These are phyloP conservation scores for Hypoxylon sp. DNA, from an alignment of 2,329 filamentous ascomycete species.

Conservation along the genomic window DNA sequence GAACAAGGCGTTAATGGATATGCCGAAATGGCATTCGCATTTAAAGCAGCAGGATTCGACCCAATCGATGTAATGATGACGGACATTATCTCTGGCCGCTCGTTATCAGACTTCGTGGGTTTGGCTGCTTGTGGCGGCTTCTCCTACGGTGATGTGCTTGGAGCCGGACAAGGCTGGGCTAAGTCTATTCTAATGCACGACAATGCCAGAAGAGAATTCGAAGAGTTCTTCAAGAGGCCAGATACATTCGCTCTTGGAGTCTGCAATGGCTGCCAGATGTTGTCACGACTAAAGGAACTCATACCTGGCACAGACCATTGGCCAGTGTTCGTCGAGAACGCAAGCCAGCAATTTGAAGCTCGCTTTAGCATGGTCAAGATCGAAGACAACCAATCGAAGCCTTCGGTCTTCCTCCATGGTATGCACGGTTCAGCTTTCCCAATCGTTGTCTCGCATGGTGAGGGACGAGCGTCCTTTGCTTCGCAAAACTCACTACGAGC, in stretches of 20 bases:
- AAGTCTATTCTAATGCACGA: conserved; percentile 91
- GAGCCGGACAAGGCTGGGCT: conserved; percentile 94
- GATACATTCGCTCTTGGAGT: conserved; percentile 95
- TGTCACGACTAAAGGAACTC: conserved; percentile 84
- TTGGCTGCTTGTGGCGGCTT: conserved; percentile 95
- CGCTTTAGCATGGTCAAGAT: conserved; percentile 45
- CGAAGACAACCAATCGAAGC: conserved; percentile 78
- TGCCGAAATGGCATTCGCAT: conserved; percentile 98
- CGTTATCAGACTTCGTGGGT: conserved; percentile 85
- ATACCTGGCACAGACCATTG: conserved; percentile 86
- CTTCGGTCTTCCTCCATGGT: conserved; percentile 87
- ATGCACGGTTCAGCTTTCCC: conserved; percentile 87
- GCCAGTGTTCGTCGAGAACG: conserved; percentile 78
- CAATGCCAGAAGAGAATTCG: conserved; percentile 81
- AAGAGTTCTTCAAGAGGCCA: conserved; percentile 85
- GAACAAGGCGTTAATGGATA: conserved; percentile 97
- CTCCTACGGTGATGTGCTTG: conserved; percentile 86
- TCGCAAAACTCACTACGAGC: conserved; percentile 37
- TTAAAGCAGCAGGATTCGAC: conserved; percentile 90
- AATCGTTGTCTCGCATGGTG: conserved; percentile 62
- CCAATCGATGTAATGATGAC: conserved; percentile 97
- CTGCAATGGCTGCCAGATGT: conserved; percentile 97
- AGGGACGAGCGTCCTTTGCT: conserved; percentile 42
- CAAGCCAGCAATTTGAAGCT: conserved; percentile 43
- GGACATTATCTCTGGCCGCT: conserved; percentile 85